Evolutionary conservation across 192 early-diverging fungal genomes (phyloP).

Genomic region (Mortierella antarctica): DNA sequence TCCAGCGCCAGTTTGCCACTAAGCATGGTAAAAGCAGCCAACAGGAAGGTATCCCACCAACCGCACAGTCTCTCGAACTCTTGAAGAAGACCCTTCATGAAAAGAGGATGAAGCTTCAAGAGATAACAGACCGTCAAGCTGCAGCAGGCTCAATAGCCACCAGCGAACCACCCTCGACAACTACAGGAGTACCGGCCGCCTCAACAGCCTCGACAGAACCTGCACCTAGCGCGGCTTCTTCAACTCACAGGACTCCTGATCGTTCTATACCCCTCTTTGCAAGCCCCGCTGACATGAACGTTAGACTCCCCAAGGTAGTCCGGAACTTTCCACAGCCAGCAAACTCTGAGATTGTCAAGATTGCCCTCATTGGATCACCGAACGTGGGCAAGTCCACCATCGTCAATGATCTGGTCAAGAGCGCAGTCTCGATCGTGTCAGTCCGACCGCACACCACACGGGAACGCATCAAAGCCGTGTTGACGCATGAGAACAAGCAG

Average conservation of each 20-base stretch:
- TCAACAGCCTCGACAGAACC: neutral
- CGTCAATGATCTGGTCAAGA: constrained; percentile 69
- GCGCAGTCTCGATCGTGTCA: constrained; percentile 72
- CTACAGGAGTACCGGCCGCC: neutral
- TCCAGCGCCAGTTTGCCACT: constrained; percentile 4
- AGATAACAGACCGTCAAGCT: constrained; percentile 23
- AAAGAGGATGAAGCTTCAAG: constrained; percentile 25
- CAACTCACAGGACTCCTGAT: constrained; percentile 10
- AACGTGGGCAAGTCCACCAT: constrained; percentile 86
- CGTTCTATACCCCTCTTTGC: constrained; percentile 36
- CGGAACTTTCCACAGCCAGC: constrained; percentile 66
- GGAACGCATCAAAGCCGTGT: constrained; percentile 67
- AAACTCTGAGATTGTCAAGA: constrained; percentile 68
- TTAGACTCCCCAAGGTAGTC: constrained; percentile 52
- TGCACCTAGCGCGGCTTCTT: neutral
- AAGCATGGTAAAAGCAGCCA: constrained; percentile 32
- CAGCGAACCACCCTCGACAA: neutral
- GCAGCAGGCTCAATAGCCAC: neutral
- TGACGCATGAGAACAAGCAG: constrained; percentile 70
- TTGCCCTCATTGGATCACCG: constrained; percentile 74
- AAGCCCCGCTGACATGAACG: constrained; percentile 43
- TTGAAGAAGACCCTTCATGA: constrained; percentile 18
- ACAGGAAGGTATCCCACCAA: neutral
- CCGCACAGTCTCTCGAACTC: constrained; percentile 25
- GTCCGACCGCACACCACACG: constrained; percentile 78